phyloP scores from a whole-genome alignment of 331 rosid species.

The Spiraea crenata region DNA sequence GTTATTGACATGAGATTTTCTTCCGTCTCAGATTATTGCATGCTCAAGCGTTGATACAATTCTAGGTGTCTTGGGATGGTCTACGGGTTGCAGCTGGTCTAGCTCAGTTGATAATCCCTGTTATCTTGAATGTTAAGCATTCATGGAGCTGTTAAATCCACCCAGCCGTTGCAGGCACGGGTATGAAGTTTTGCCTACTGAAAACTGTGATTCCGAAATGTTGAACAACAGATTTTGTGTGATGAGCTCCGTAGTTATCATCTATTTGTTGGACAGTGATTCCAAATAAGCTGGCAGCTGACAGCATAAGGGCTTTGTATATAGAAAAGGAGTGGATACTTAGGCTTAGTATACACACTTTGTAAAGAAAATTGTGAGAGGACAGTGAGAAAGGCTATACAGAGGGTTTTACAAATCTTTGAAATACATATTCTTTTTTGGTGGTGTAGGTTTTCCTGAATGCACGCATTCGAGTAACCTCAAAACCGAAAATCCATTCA shows the following conservation, averaged over 20 bases:
- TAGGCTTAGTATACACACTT: slow-evolving; percentile 45
- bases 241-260: slow-evolving; percentile 33
- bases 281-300: slow-evolving; percentile 51
- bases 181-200: slow-evolving; percentile 79
- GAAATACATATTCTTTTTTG: slow-evolving; percentile 12
- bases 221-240: slow-evolving; percentile 28
- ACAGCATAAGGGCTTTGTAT: slow-evolving; percentile 59
- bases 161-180: slow-evolving; percentile 37
- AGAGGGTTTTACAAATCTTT: slow-evolving; percentile 23
- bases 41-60: slow-evolving; percentile 64
- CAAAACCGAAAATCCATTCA: no score
- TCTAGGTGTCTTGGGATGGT: slow-evolving; percentile 92
- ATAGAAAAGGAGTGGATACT: slow-evolving; percentile 55
- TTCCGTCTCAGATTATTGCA: slow-evolving; percentile 59
- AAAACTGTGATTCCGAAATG: slow-evolving; percentile 24
- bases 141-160: slow-evolving; percentile 21
- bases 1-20: slow-evolving; percentile 5
- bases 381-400: slow-evolving; percentile 6
- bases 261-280: slow-evolving; percentile 46
- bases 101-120: slow-evolving; percentile 47
- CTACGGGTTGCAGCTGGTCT: slow-evolving; percentile 96
- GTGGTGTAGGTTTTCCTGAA: not conserved
- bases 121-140: slow-evolving; percentile 55
- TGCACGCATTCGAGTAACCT: no score
- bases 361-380: slow-evolving; percentile 55